Evolutionary conservation across 2,329 filamentous ascomycete species (phyloP), one percentile per base, ranked within the genome.

Genomic region (Colletotrichum sidae): DNA sequence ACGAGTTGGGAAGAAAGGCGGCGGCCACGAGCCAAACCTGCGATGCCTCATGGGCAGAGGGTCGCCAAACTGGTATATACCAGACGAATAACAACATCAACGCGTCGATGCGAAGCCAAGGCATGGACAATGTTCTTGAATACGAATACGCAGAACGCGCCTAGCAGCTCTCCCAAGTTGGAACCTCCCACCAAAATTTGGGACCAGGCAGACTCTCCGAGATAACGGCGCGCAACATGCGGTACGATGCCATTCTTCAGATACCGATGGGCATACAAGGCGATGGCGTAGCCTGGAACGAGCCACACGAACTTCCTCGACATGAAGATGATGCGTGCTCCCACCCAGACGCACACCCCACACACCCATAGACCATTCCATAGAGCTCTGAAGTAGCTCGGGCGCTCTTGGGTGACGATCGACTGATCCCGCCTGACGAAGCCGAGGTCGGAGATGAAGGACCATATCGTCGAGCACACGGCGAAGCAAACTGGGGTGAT

Each of bases 181-280:
- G 80, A 83, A 5, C 83, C 82, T 41, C 81, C 81, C 33, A 84
- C 80, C 66, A 84, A 81, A 65, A 84, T 81, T 69, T 84, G 81
- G 4, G 78, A 77, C 80, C 81, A 84, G 7, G 81, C 80, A 1
- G 81, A 79, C 60, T 84, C 77, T 4, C 79, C 80, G 13, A 84
- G 73, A 63, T 84, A 84, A 35, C 81, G 78, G 37, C 78, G 75
- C 8, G 82, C 82, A 15, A 85, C 73, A 37, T 79, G 77, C 0
- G 81, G 81, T 0, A 79, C 79, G 45, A 85, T 77, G 25, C 77
- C 79, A 66, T 83, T 83, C 70, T 85, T 82, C 46, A 84, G 77
- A 66, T 83, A 85, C 81, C 81, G 51, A 84, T 70, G 1, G 81
- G 15, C 15, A 2, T 15, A 15, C 15, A 15, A 15, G 15, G 81